phyloP scores from a whole-genome alignment of 768 basidiomycete species.

The Sarcodon sp. region DNA sequence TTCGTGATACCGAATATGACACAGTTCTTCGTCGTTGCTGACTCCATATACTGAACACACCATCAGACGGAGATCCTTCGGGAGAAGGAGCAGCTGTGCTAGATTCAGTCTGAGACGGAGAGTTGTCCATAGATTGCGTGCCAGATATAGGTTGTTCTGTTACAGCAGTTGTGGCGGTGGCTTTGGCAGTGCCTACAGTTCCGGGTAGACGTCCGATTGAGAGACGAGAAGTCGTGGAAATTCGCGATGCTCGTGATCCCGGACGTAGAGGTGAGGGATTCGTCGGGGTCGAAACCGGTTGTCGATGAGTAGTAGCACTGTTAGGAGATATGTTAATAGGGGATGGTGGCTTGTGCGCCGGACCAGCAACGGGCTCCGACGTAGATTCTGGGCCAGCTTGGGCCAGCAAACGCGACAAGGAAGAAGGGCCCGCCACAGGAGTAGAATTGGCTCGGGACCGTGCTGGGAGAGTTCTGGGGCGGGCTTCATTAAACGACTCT shows the following conservation, averaged over 20 bases:
- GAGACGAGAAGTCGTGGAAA: slow-evolving; percentile 58
- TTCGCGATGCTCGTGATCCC: slow-evolving; percentile 57
- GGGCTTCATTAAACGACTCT: slow-evolving; percentile 53
- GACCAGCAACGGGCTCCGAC: slow-evolving; percentile 10
- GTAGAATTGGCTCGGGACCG: slow-evolving; percentile 57
- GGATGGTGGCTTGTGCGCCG: slow-evolving; percentile 2
- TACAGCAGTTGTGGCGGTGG: slow-evolving; percentile 54
- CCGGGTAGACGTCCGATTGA: slow-evolving; percentile 50
- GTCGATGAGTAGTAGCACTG: neutral
- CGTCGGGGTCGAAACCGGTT: neutral
- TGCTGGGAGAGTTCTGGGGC: slow-evolving; percentile 52
- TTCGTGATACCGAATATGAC: slow-evolving; percentile 43
- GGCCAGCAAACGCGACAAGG: slow-evolving; percentile 66
- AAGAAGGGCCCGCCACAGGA: slow-evolving; percentile 62
- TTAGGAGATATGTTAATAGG: neutral
- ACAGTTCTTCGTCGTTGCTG: slow-evolving; percentile 39
- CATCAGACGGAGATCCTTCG: slow-evolving; percentile 49
- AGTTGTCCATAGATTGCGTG: slow-evolving; percentile 6
- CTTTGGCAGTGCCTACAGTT: slow-evolving; percentile 35
- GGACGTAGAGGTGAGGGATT: slow-evolving; percentile 50
- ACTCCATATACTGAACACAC: slow-evolving; percentile 31
- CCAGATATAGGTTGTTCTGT: slow-evolving; percentile 37
- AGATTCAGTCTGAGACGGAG: neutral
- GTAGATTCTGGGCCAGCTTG: slow-evolving; percentile 44
- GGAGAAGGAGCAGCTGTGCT: slow-evolving; percentile 31